Percentiles rank a stretch among this genome's conserved stretches.
phyloP scores from a whole-genome alignment of 2,329 filamentous ascomycete genomes.

The Sclerotiophoma versabilis region DNA sequence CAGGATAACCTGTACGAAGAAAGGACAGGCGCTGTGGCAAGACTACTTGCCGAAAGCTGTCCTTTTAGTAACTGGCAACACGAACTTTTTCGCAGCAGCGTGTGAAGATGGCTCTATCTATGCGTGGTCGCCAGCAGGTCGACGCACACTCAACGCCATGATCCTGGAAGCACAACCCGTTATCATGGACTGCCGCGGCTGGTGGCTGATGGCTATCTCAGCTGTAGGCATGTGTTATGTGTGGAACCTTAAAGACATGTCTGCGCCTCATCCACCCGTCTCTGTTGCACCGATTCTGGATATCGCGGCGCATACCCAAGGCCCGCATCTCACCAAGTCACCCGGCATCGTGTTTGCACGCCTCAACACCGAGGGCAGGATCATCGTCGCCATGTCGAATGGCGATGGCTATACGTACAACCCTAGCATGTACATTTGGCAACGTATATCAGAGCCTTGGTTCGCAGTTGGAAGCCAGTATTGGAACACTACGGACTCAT shows the following conservation, averaged over 20 bases:
- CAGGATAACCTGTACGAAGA: slow-evolving; percentile 80
- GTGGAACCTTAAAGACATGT: slow-evolving; percentile 87
- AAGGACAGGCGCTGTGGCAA: slow-evolving; percentile 85
- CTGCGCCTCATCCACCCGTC: slow-evolving; percentile 85
- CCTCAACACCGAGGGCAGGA: slow-evolving; percentile 83
- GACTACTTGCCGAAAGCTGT: slow-evolving; percentile 89
- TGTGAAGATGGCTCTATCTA: slow-evolving; percentile 93
- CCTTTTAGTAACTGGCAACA: slow-evolving; percentile 88
- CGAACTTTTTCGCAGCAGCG: slow-evolving; percentile 88
- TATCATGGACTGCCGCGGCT: slow-evolving; percentile 87
- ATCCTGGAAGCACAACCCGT: slow-evolving; percentile 92
- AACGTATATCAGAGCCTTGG: slow-evolving; percentile 95
- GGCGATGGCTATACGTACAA: slow-evolving; percentile 95
- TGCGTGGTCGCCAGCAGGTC: slow-evolving; percentile 89
- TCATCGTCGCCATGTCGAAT: slow-evolving; percentile 91
- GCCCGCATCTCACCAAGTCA: slow-evolving; percentile 76
- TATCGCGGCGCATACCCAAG: slow-evolving; percentile 79
- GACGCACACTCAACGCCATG: slow-evolving; percentile 82
- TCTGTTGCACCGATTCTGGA: slow-evolving; percentile 90
- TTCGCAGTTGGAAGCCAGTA: slow-evolving; percentile 98
- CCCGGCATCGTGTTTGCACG: slow-evolving; percentile 91
- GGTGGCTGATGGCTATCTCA: slow-evolving; percentile 89
- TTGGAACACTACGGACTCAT: slow-evolving; percentile 97
- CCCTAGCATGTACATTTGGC: slow-evolving; percentile 86
- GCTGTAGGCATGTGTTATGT: slow-evolving; percentile 89